Base-by-base conservation (phyloP, 2,329 filamentous ascomycete genomes). In the Trichoderma sp. region DNA sequence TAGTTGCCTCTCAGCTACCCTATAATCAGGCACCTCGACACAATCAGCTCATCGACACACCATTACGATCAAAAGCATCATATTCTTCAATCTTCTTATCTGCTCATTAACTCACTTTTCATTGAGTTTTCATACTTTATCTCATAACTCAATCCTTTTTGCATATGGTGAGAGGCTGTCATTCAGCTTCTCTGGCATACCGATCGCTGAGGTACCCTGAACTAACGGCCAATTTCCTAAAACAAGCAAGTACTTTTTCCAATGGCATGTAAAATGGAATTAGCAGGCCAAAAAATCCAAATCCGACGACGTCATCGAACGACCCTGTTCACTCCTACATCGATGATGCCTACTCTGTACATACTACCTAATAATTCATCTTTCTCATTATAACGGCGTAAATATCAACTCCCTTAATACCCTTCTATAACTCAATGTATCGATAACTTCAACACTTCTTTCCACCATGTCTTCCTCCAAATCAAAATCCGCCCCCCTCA, bases 261-360 rank as follows among this genome's bases (percentile, higher is more conserved):
- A 32, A 9, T 24, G 14, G 4, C 43, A 21, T 47, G 18, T 9
- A 11, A 21, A 47, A 21, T n/a, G n/a, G 43, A 47, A n/a, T 47
- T 47, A 8, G 32, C 32, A 32, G 30, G 18, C 36, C 14, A 36
- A 62, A 62, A 21, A 24, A 63, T 39, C 36, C 36, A 32, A n/a
- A n/a, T 12, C 43, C 56, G 28, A 30, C 57, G 57, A 70, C 66
- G 66, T 70, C 66, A 70, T 70, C 66, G 39, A 9, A 43, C 21
- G 39, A n/a, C 56, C n/a, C 34, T 39, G 26, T 39, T 36, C 34
- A 11, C n/a, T 60, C 21, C 34, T 34, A 21, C 32, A 24, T 21
- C 63, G 6, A 36, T 21, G 21, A 39, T n/a, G 34, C 34, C 34
- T 21, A 58, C 56, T n/a, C 11, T n/a, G 12, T 58, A 58, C 28